Evolutionary conservation across 352 stramenopile species (phyloP), one percentile per base, ranked within the genome.

Genomic region (Pythium myriotylum): DNA sequence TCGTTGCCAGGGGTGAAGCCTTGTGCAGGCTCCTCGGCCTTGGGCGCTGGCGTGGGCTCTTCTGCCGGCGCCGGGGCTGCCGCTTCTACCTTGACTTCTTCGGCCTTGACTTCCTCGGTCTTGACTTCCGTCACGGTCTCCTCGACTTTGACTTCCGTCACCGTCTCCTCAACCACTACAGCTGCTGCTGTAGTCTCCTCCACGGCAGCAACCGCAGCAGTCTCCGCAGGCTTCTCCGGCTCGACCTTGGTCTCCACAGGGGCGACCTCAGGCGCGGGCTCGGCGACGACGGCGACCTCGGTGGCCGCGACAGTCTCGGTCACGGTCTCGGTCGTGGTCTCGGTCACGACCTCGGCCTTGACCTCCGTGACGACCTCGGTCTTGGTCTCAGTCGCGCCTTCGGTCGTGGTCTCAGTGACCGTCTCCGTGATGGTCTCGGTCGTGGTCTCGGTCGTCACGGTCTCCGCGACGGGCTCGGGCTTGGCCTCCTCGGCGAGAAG

Each of bases 401-500:
- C n/a, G n/a, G n/a, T n/a, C n/a, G n/a, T n/a, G n/a, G n/a, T n/a
- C n/a, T n/a, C n/a, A n/a, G 37, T 19, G 9, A 19, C 50, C 1
- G 23, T 37, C 14, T 47, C 54, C 3, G 42, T 35, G 12, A 35
- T 29, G 17, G 47, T 45, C 33, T 65, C 67, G 12, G 74, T 61
- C 39, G 52, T 51, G 10, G 39, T 42, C 35, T 29, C 33, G 4
- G 29, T 45, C 2, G 51, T n/a, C n/a, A n/a, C 52, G 0, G 49
- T 48, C 33, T 64, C 67, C 16, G 74, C 63, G 19, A 59, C 57
- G 49, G 57, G 47, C 32, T 74, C 70, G 45, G 67, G 60, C 22
- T 74, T 7, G 61, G 55, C 23, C 52, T 58, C 59, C 73, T 71
- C 12, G 56, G 8, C 19, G 9, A 97, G 60, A 27, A 96, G 69